Percentiles rank a stretch among this genome's conserved stretches.
Evolutionary conservation across 257 asterid species (phyloP).

Genomic region (Nicotiana otophora): DNA sequence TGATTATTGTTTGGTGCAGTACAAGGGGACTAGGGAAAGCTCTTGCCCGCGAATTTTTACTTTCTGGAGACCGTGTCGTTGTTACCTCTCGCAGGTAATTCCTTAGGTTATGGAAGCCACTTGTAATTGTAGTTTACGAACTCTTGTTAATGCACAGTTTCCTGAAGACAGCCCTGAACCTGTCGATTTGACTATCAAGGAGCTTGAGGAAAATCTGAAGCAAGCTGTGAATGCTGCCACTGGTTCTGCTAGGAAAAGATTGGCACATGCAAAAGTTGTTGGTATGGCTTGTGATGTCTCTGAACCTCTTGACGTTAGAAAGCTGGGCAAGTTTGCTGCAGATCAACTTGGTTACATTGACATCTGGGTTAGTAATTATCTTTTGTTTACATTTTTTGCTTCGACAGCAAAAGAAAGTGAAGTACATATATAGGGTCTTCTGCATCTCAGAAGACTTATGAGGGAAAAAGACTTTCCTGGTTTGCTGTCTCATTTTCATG

Average conservation of each 20-base stretch:
- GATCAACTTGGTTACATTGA: slow-evolving; percentile 71
- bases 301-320: slow-evolving; percentile 71
- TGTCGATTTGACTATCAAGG: slow-evolving; percentile 61
- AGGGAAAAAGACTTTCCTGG: background rate
- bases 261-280: slow-evolving; percentile 65
- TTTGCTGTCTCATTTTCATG: background rate
- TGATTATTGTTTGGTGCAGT: slow-evolving; percentile 45
- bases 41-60: slow-evolving; percentile 91
- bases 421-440: background rate
- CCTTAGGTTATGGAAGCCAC: slow-evolving; percentile 12
- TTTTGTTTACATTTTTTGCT: background rate
- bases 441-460: background rate
- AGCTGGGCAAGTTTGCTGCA: slow-evolving; percentile 62
- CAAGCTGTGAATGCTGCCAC: slow-evolving; percentile 40
- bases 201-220: slow-evolving; percentile 71
- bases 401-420: background rate
- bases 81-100: slow-evolving; percentile 86
- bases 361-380: slow-evolving; percentile 62
- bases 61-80: slow-evolving; percentile 88
- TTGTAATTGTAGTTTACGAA: background rate
- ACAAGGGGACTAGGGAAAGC: slow-evolving; percentile 97
- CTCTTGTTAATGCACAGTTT: slow-evolving; percentile 21
- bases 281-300: slow-evolving; percentile 93
- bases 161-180: slow-evolving; percentile 68
- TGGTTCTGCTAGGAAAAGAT: slow-evolving; percentile 35